Percentiles rank a stretch among this genome's conserved stretches.
Evolutionary conservation across 257 asterid species (phyloP).

Genomic region (Solanum sitiens): DNA sequence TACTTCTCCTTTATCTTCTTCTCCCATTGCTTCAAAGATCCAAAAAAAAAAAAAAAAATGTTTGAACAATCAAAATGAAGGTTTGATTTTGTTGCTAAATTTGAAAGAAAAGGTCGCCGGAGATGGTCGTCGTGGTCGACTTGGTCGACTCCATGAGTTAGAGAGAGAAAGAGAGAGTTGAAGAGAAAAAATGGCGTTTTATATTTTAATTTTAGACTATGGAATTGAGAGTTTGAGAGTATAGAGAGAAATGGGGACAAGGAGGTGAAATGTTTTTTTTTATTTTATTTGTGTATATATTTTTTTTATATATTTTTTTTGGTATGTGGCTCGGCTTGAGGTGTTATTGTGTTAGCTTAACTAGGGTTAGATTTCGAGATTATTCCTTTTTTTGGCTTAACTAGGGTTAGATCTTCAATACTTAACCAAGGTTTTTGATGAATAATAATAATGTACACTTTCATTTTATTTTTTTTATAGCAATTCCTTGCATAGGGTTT

Average conservation of each 20-base stretch:
- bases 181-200: not conserved
- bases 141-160: not conserved
- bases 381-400: not conserved
- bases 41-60: not conserved
- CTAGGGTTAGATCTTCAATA: not conserved
- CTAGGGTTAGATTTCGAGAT: not conserved
- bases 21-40: conserved; percentile 31
- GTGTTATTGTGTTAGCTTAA: not conserved
- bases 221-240: not conserved
- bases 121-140: not conserved
- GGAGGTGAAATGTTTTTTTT: not conserved
- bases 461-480: not conserved
- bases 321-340: not conserved
- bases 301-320: not conserved
- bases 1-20: conserved; percentile 50
- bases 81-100: not conserved
- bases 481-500: not conserved
- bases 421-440: not conserved
- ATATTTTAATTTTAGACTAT: not conserved
- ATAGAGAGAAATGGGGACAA: not conserved
- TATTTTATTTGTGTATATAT: not conserved
- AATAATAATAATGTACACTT: not conserved
- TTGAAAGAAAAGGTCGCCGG: not conserved
- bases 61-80: not conserved
- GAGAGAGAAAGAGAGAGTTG: not conserved